These are phyloP conservation scores for Asclepias syriaca DNA, from an alignment of 257 asterid species.

Conservation along the genomic window DNA sequence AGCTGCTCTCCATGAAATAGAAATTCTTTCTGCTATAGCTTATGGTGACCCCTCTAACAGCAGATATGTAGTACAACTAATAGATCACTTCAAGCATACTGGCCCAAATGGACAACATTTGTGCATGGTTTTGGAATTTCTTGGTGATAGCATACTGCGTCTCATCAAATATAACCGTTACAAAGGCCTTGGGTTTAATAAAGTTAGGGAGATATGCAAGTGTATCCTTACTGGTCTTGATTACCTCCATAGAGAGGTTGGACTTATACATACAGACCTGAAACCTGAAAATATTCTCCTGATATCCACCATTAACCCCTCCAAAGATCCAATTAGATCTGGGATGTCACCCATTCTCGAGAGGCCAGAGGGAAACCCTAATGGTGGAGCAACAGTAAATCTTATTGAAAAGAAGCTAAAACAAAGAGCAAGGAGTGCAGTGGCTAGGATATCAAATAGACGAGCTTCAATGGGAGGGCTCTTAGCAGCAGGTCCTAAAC, in stretches of 20 bases:
- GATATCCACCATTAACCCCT: conserved; percentile 67
- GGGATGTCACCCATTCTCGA: conserved; percentile 70
- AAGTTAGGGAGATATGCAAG: conserved; percentile 85
- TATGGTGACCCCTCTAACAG: conserved; percentile 59
- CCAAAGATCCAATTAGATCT: conserved; percentile 83
- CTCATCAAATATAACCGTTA: conserved; percentile 70
- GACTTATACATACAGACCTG: conserved; percentile 84
- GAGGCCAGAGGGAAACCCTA: conserved; percentile 68
- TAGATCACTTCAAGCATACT: conserved; percentile 83
- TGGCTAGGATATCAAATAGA: conserved; percentile 79
- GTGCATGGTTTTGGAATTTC: conserved; percentile 97
- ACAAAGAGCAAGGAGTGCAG: conserved; percentile 94
- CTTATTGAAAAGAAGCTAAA: conserved; percentile 78
- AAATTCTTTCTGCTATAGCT: conserved; percentile 74
- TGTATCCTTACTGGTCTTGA: conserved; percentile 85
- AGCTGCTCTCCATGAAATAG: conserved; percentile 95
- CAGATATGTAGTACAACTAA: conserved; percentile 62
- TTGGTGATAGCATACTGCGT: conserved; percentile 86
- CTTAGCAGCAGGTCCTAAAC: conserved; percentile 46
- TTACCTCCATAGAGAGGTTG: conserved; percentile 76
- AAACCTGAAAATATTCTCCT: conserved; percentile 95
- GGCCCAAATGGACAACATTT: conserved; percentile 98
- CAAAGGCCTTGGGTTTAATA: conserved; percentile 70
- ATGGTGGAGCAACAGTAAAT: conserved; percentile 54
- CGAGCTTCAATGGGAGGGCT: conserved; percentile 60